A percentile compares a stretch with the other conserved stretches of the same genome.
These are phyloP conservation scores for Colletotrichum viniferum DNA, from an alignment of 2,329 filamentous ascomycete species.

Conservation along the genomic window DNA sequence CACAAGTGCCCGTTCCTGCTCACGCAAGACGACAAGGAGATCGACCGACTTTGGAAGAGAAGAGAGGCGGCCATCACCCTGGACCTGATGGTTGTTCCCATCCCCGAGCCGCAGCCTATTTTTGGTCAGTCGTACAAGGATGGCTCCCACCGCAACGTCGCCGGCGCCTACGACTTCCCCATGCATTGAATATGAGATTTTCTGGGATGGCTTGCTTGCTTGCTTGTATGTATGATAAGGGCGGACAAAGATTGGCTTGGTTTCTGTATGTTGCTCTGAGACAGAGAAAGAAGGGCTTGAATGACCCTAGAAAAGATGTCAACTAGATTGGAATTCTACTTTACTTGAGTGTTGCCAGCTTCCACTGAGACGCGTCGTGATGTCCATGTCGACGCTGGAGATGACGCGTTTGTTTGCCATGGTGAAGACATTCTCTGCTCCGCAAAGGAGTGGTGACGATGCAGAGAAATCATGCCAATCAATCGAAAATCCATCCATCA, in stretches of 20 bases:
- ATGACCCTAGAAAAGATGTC: neutral
- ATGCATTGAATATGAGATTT: neutral
- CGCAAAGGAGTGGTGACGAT: neutral
- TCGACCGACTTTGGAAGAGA: constrained; percentile 7
- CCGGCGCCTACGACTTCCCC: neutral
- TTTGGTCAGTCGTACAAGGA: neutral
- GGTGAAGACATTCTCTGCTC: neutral
- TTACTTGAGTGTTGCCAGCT: neutral
- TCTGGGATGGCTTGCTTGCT: neutral
- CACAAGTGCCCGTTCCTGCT: neutral
- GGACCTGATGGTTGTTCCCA: constrained; percentile 14
- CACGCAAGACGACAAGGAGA: neutral
- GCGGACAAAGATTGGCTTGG: neutral
- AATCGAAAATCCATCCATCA: neutral
- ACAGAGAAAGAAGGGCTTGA: neutral
- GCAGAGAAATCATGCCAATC: neutral
- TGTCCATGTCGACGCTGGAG: neutral
- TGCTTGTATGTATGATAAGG: neutral
- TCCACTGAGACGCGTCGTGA: neutral
- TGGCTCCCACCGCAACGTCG: neutral
- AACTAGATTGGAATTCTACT: neutral
- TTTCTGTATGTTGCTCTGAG: neutral
- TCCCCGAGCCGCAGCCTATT: neutral
- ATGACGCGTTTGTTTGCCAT: neutral
- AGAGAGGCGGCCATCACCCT: constrained; percentile 14